A percentile compares a stretch with the other conserved stretches of the same genome.
These are phyloP conservation scores for Diaporthe nobilis DNA, from an alignment of 2,329 filamentous ascomycete genomes.

Conservation along the genomic window DNA sequence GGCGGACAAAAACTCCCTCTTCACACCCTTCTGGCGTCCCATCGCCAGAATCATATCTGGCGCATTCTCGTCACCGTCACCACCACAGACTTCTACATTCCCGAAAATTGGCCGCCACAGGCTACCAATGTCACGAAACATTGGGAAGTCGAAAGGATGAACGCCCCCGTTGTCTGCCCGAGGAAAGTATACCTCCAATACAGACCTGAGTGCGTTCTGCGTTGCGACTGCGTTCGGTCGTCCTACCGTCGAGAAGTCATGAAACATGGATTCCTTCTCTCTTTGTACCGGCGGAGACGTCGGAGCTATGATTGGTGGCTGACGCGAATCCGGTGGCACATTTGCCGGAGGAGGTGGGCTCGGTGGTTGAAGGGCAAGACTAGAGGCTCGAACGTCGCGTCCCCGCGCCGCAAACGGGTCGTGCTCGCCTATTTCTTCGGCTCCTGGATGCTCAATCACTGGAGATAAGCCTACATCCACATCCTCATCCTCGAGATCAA, in stretches of 20 bases:
- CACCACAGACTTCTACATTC: constrained; percentile 52
- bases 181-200: constrained; percentile 67
- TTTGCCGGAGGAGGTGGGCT: constrained; percentile 46
- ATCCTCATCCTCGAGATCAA: constrained; percentile 39
- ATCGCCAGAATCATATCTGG: constrained; percentile 73
- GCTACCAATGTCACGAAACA: constrained; percentile 63
- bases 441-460: constrained; percentile 32
- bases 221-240: constrained; percentile 65
- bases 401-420: constrained; percentile 58
- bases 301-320: constrained; percentile 59
- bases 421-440: constrained; percentile 57
- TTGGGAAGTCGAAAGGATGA: constrained; percentile 62
- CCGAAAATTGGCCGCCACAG: constrained; percentile 69
- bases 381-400: constrained; percentile 4
- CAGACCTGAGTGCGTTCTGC: constrained; percentile 70
- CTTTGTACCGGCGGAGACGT: constrained; percentile 51
- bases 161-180: constrained; percentile 59
- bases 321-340: constrained; percentile 45
- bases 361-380: constrained; percentile 42
- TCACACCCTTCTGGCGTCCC: constrained; percentile 69
- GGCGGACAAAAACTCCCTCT: constrained; percentile 62
- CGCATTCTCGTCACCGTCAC: constrained; percentile 52
- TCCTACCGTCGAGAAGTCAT: constrained; percentile 58
- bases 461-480: constrained; percentile 25
- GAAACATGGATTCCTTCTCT: constrained; percentile 55